Conservation (phyloP, 2,329 filamentous ascomycete species). For the Aspergillus hortae region DNA sequence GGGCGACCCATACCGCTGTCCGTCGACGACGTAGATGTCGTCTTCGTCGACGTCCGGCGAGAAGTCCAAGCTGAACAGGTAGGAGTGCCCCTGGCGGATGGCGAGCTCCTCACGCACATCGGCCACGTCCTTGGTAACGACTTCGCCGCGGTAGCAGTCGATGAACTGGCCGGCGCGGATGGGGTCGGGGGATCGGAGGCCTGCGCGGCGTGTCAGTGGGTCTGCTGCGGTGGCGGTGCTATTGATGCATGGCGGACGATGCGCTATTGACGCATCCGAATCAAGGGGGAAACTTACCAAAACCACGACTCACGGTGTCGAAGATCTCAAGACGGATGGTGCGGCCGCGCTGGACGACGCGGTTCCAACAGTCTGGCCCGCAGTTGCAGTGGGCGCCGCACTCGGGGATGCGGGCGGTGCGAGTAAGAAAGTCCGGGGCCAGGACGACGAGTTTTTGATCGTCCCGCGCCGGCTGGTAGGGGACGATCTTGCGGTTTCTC, state of each 20-base stretch:
- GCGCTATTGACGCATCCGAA: background rate
- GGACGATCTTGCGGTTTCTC: slow-evolving; percentile 21
- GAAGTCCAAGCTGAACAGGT: slow-evolving; percentile 43
- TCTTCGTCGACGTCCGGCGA: slow-evolving; percentile 22
- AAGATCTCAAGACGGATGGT: slow-evolving; percentile 42
- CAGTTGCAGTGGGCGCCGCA: slow-evolving; percentile 40
- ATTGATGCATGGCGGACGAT: background rate
- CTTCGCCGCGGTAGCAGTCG: slow-evolving; percentile 44
- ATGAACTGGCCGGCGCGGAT: slow-evolving; percentile 45
- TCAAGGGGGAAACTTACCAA: slow-evolving; percentile 26
- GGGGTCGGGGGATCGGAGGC: slow-evolving; percentile 36
- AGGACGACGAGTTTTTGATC: slow-evolving; percentile 22
- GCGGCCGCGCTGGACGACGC: slow-evolving; percentile 40
- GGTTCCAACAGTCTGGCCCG: slow-evolving; percentile 36
- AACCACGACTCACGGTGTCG: slow-evolving; percentile 38
- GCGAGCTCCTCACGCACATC: slow-evolving; percentile 35
- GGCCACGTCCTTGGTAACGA: slow-evolving; percentile 36
- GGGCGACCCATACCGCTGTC: slow-evolving; percentile 38
- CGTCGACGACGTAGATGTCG: slow-evolving; percentile 41
- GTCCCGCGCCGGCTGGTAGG: slow-evolving; percentile 23
- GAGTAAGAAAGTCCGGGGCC: slow-evolving; percentile 26
- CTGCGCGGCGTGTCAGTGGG: slow-evolving; percentile 18
- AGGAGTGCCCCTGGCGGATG: slow-evolving; percentile 30
- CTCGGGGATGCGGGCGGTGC: slow-evolving; percentile 39
- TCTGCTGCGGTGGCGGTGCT: background rate